These are phyloP conservation scores for Suillus plorans DNA, from an alignment of 768 basidiomycete genomes.

Conservation along the genomic window DNA sequence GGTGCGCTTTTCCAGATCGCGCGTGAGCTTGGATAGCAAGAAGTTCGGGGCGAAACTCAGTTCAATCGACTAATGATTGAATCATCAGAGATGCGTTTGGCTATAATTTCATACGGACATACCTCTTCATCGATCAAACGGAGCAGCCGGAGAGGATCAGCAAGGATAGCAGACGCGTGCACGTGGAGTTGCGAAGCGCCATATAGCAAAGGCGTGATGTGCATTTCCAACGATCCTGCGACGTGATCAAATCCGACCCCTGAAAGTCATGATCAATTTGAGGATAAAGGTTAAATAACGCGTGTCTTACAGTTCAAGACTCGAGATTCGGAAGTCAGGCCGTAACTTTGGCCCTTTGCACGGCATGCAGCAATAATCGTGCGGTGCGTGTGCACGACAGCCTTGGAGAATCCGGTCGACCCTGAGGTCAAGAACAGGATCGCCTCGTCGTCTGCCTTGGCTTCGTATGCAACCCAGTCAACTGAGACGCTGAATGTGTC, in stretches of 20 bases:
- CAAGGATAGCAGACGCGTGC: slow-evolving; percentile 23
- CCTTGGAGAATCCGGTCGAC: slow-evolving; percentile 46
- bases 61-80: slow-evolving; percentile 24
- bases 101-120: slow-evolving; percentile 21
- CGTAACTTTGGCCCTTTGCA: slow-evolving; percentile 36
- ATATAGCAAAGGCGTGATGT: slow-evolving; percentile 36
- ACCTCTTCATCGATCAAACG: slow-evolving; percentile 37
- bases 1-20: slow-evolving; percentile 28
- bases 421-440: slow-evolving; percentile 41
- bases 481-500: background rate
- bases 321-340: slow-evolving; percentile 32
- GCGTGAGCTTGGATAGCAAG: slow-evolving; percentile 37
- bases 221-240: slow-evolving; percentile 43
- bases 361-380: slow-evolving; percentile 34
- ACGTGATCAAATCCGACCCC: slow-evolving; percentile 49
- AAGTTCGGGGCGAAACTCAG: slow-evolving; percentile 42
- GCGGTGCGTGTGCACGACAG: slow-evolving; percentile 38
- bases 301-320: slow-evolving; percentile 39
- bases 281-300: background rate
- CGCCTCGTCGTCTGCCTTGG: slow-evolving; percentile 29
- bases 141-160: slow-evolving; percentile 23
- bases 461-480: slow-evolving; percentile 20
- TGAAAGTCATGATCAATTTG: slow-evolving; percentile 3
- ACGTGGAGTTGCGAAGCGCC: slow-evolving; percentile 28
- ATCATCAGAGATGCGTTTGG: slow-evolving; percentile 3